Evolutionary conservation across 352 stramenopile species (phyloP).

Genomic region (Globisporangium lucens): DNA sequence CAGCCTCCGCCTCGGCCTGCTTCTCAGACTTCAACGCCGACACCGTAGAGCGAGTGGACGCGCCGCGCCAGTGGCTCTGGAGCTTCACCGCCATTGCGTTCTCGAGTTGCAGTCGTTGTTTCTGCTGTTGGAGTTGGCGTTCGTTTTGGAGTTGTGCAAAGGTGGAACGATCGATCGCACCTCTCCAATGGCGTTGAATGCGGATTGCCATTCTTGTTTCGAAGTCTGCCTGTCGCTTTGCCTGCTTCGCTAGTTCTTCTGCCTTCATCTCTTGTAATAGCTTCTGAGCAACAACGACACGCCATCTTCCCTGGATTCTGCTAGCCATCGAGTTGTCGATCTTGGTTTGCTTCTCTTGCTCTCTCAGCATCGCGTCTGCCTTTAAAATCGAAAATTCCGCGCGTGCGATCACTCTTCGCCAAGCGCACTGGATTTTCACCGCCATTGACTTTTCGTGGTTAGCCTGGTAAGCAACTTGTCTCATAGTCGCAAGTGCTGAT

Average conservation of each 20-base stretch:
- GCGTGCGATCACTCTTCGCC: conserved; percentile 16
- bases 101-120: background rate
- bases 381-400: background rate
- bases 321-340: conserved; percentile 23
- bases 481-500: conserved; percentile 9
- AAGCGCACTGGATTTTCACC: conserved; percentile 15
- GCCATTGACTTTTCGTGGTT: conserved; percentile 1
- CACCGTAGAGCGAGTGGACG: conserved; percentile 12
- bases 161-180: background rate
- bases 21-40: conserved; percentile 3
- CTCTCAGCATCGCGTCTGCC: conserved; percentile 17
- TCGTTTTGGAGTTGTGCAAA: background rate
- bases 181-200: conserved; percentile 12
- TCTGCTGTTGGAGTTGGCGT: background rate
- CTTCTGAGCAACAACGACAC: conserved; percentile 7
- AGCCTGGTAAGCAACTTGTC: background rate
- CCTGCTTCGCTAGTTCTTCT: background rate
- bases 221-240: background rate
- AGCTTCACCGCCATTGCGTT: conserved; percentile 21
- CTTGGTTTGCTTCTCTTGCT: conserved; percentile 14
- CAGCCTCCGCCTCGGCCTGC: background rate
- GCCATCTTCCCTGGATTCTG: conserved; percentile 35
- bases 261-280: conserved; percentile 3
- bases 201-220: conserved; percentile 17
- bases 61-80: conserved; percentile 22